Conservation (phyloP, 2,329 filamentous ascomycete genomes). For the Leptodontidium sp. region DNA sequence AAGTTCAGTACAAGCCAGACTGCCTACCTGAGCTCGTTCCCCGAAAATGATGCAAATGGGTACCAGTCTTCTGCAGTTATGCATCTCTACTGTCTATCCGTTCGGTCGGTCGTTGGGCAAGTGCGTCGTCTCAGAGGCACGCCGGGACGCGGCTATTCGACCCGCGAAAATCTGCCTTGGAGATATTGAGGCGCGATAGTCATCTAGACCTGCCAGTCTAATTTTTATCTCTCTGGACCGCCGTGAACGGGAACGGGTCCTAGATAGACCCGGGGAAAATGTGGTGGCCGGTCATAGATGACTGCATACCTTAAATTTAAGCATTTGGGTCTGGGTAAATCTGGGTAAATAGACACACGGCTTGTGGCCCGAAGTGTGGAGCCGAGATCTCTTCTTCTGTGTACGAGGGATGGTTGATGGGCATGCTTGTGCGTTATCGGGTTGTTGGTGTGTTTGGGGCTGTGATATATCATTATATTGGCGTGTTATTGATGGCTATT, state of each 20-base stretch:
- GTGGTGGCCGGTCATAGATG: slow-evolving; percentile 1
- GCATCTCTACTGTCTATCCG: background rate
- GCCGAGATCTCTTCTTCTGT: background rate
- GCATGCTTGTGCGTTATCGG: background rate
- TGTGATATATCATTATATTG: slow-evolving; percentile 8
- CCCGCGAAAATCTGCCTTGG: slow-evolving; percentile 15
- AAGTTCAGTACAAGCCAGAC: background rate
- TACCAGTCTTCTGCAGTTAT: background rate
- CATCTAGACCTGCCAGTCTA: background rate
- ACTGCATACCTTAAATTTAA: background rate
- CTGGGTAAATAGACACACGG: slow-evolving; percentile 7
- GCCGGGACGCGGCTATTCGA: slow-evolving; percentile 17
- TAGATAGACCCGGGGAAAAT: background rate
- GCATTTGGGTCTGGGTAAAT: background rate
- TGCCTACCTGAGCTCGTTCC: background rate
- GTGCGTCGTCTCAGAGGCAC: background rate
- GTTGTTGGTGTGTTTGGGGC: slow-evolving; percentile 3
- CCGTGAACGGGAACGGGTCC: background rate
- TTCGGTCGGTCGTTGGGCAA: background rate
- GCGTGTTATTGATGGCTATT: background rate
- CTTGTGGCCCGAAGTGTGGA: background rate
- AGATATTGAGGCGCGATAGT: slow-evolving; percentile 14
- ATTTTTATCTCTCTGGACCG: background rate
- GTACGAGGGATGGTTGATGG: background rate
- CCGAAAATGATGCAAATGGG: no score